Conservation (phyloP, 148 eudicot species). For the Rhododendron molle region DNA sequence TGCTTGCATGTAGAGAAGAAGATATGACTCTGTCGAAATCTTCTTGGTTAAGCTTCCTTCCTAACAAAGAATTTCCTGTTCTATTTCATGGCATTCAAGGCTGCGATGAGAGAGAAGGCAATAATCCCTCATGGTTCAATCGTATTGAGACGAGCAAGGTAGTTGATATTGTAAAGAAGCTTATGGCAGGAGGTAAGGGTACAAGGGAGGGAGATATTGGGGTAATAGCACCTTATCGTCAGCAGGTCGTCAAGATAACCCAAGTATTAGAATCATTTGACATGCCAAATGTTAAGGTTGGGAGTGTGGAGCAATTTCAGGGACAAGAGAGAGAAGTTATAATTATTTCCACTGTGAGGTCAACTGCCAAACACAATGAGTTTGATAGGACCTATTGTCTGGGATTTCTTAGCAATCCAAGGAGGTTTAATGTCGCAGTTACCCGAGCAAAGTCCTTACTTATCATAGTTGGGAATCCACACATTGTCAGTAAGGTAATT, state of each 20-base stretch:
- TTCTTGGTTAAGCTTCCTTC: constrained; percentile 47
- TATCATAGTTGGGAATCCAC: constrained; percentile 72
- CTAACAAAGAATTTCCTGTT: constrained; percentile 62
- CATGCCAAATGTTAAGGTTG: constrained; percentile 43
- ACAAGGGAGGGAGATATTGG: constrained; percentile 51
- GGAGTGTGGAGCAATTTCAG: constrained; percentile 24
- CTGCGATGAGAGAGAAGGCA: constrained; percentile 82
- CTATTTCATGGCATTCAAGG: constrained; percentile 73
- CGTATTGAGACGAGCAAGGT: constrained; percentile 78
- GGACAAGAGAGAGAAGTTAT: constrained; percentile 40
- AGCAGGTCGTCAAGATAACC: constrained; percentile 61
- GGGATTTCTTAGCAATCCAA: constrained; percentile 82
- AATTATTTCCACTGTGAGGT: constrained; percentile 74
- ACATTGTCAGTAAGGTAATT: constrained; percentile 71
- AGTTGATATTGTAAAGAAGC: constrained; percentile 46
- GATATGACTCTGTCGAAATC: constrained; percentile 15
- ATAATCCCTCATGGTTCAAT: constrained; percentile 85
- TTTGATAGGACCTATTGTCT: constrained; percentile 51
- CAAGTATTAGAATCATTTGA: constrained; percentile 48
- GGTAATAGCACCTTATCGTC: constrained; percentile 76
- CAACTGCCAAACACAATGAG: constrained; percentile 69
- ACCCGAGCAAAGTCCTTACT: constrained; percentile 73
- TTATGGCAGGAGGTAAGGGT: constrained; percentile 25
- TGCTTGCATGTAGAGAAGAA: constrained; percentile 41
- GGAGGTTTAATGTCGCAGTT: constrained; percentile 77